phyloP scores from a whole-genome alignment of 2,329 filamentous ascomycete genomes.

The Verticillium nonalfalfae region DNA sequence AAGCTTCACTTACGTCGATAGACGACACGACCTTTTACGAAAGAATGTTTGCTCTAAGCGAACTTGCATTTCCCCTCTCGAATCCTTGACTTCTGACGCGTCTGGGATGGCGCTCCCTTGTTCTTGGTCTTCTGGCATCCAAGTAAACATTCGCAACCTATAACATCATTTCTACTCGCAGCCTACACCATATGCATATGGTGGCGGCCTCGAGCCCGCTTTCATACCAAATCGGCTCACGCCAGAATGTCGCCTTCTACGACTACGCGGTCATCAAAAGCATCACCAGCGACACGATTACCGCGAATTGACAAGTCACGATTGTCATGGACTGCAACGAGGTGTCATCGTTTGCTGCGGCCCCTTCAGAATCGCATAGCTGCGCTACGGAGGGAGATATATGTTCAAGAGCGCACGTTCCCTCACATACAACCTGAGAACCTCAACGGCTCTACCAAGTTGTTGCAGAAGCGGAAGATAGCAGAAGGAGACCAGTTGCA shows the following conservation, averaged over 20 bases:
- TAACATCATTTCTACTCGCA: too few species aligned
- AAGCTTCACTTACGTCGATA: neutral
- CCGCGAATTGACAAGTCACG: neutral
- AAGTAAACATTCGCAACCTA: too few species aligned
- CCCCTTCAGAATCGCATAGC: conserved; percentile 36
- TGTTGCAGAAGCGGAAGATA: neutral
- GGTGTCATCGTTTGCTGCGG: conserved; percentile 39
- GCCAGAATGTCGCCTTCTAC: neutral
- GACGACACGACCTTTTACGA: too few species aligned
- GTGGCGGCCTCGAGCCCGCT: too few species aligned
- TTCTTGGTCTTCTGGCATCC: too few species aligned
- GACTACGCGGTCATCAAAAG: neutral
- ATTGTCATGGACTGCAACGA: conserved; percentile 35
- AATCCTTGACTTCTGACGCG: too few species aligned
- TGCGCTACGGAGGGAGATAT: conserved; percentile 20
- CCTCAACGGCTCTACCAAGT: neutral
- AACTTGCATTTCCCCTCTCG: too few species aligned
- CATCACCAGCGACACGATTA: neutral
- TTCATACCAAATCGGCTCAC: neutral
- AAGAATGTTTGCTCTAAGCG: too few species aligned
- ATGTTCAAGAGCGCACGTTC: neutral
- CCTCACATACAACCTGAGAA: neutral
- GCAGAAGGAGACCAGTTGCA: neutral
- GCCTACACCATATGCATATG: too few species aligned
- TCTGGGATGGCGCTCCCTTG: too few species aligned